Conservation (phyloP, 73 alveolate genomes). For the Effrenium voratum region DNA sequence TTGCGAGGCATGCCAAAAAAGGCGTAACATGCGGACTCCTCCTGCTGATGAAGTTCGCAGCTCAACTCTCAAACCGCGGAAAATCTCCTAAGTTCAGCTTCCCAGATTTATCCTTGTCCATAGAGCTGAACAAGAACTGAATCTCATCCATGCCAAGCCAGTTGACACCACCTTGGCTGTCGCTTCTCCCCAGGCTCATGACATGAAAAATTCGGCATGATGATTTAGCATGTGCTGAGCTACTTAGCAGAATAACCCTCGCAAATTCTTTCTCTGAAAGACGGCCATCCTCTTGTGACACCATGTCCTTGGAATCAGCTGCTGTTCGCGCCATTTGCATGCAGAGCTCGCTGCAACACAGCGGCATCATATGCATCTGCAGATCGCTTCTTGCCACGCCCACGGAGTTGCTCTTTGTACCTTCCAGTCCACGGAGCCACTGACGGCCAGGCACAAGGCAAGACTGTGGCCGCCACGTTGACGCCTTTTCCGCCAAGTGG, state of each 20-base stretch:
- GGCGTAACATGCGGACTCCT: background rate
- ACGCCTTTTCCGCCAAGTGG: background rate
- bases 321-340: too few relatives aligned
- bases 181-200: too few relatives aligned
- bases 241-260: slow-evolving; percentile 44
- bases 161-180: slow-evolving; percentile 60
- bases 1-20: background rate
- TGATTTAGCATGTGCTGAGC: too few relatives aligned
- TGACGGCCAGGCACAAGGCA: too few relatives aligned
- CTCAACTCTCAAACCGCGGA: background rate
- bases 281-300: slow-evolving; percentile 40
- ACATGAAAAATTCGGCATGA: too few relatives aligned
- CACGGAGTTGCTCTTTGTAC: too few relatives aligned
- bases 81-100: slow-evolving; percentile 46
- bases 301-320: too few relatives aligned
- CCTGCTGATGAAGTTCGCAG: background rate
- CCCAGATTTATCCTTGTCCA: slow-evolving; percentile 74
- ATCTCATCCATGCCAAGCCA: slow-evolving; percentile 47
- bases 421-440: too few relatives aligned
- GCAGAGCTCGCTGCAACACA: too few relatives aligned
- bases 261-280: slow-evolving; percentile 37
- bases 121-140: slow-evolving; percentile 28
- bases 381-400: too few relatives aligned
- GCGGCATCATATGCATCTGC: too few relatives aligned
- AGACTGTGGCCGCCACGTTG: background rate